Evolutionary conservation across 129 eudicot species (phyloP), one percentile per base, ranked within the genome.

Genomic region (Oenanthe sinensis): DNA sequence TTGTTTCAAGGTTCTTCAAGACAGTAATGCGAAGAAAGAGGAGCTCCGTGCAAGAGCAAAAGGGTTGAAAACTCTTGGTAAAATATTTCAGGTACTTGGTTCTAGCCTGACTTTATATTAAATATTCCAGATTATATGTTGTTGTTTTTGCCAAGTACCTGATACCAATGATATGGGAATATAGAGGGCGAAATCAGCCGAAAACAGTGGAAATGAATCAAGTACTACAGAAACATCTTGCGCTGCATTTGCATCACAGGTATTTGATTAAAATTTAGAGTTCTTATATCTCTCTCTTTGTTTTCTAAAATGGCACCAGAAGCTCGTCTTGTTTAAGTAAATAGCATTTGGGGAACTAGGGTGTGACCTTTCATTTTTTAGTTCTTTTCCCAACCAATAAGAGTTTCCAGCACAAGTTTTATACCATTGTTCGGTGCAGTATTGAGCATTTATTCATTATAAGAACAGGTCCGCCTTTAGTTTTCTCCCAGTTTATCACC

Each of bases 11-110:
- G 98, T 91, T 83, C 94, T 96, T 75, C 99, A 90, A 85, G 99
- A 96, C 75, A 88, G 49, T 77, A 87, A 55, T 77, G 96, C 77
- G 77, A 92, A 87, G 79, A 96, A 82, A 80, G 99, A 96, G 80
- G 99, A 96, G 81, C 94, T 96, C 9, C 96, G 97, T 75, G 79
- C 89, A 52, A 90, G 97, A 78, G 99, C 99, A 33, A 92, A 90
- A 87, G 99, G 96, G 45, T 86, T 96, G 84, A 92, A 85, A 85
- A 86, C 89, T 70, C 92, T 95, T 46, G 99, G 99, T 30, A 90
- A 92, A 86, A 89, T 92, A 79, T 94, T 94, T 85, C 97, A 94
- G 93, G 98, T 94, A 69, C 42, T 75, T 63, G 7, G 72, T 1
- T 82, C 45, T 24, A 77, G 44, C 11, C 47, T 40, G 50, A 74